phyloP scores from a whole-genome alignment of 257 asterid genomes.

The Solanum sparsipilum region DNA sequence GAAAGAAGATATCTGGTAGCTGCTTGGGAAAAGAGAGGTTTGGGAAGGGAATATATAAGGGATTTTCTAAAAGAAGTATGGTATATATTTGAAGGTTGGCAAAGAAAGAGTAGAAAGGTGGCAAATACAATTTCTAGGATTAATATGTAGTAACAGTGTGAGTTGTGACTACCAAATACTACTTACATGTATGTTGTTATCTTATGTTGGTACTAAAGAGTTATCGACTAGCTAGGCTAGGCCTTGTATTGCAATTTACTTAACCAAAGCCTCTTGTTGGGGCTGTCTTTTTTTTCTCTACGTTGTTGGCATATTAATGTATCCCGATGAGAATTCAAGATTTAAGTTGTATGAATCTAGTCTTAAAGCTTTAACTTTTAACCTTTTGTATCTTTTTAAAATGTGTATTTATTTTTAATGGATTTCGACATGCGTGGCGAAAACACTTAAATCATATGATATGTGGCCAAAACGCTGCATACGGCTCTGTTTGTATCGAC shows the following conservation, averaged over 20 bases:
- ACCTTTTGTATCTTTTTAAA: neutral
- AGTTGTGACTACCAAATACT: neutral
- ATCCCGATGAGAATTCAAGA: neutral
- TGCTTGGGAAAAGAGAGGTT: neutral
- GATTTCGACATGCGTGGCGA: neutral
- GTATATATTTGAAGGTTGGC: neutral
- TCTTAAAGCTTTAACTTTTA: neutral
- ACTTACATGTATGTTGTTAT: neutral
- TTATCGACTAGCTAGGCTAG: neutral
- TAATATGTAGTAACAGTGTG: neutral
- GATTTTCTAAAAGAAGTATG: neutral
- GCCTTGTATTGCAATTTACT: neutral
- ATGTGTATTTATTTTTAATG: neutral
- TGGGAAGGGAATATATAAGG: conserved; percentile 26
- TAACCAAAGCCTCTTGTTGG: neutral
- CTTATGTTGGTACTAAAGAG: neutral
- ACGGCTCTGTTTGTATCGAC: neutral
- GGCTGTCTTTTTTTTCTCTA: neutral
- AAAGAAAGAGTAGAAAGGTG: neutral
- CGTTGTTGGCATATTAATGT: neutral
- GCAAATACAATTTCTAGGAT: neutral
- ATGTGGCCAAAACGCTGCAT: neutral
- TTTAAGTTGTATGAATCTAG: neutral
- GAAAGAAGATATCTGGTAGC: neutral
- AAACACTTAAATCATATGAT: neutral